Conservation (phyloP, 306 rosid species). For the Lathyrus aphaca region DNA sequence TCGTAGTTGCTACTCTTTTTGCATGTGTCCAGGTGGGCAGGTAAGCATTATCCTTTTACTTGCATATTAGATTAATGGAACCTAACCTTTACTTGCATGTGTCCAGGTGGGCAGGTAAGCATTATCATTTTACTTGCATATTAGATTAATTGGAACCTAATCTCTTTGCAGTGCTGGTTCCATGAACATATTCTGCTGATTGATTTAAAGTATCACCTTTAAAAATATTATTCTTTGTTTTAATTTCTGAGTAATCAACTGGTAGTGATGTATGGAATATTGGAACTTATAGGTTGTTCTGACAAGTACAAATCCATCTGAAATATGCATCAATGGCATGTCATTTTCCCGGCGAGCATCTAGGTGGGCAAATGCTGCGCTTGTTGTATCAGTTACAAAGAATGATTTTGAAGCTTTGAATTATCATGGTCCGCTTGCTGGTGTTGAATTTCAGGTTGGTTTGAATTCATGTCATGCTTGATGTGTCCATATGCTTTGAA, state of each 20-base stretch:
- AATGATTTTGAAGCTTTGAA: slow-evolving; percentile 75
- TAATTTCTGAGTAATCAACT: slow-evolving; percentile 18
- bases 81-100: no score
- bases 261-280: slow-evolving; percentile 25
- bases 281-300: slow-evolving; percentile 84
- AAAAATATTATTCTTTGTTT: slow-evolving; percentile 6
- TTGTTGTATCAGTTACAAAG: slow-evolving; percentile 77
- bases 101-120: slow-evolving; percentile 98
- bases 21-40: slow-evolving; percentile 99
- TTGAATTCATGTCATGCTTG: slow-evolving; percentile 3
- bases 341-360: slow-evolving; percentile 95
- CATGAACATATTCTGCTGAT: background rate
- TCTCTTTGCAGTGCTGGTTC: slow-evolving; percentile 28
- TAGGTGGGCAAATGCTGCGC: slow-evolving; percentile 98
- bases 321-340: slow-evolving; percentile 94
- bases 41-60: slow-evolving; percentile 48
- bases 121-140: slow-evolving; percentile 34
- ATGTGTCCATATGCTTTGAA: slow-evolving; percentile 20
- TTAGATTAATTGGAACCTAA: slow-evolving; percentile 35
- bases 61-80: no score
- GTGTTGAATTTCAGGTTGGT: slow-evolving; percentile 88
- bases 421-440: slow-evolving; percentile 80
- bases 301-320: slow-evolving; percentile 89
- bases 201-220: no score
- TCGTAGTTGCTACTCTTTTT: slow-evolving; percentile 92